Evolutionary conservation across 495 filamentous ascomycete genomes (phyloP).

Genomic region (Physcia stellaris): DNA sequence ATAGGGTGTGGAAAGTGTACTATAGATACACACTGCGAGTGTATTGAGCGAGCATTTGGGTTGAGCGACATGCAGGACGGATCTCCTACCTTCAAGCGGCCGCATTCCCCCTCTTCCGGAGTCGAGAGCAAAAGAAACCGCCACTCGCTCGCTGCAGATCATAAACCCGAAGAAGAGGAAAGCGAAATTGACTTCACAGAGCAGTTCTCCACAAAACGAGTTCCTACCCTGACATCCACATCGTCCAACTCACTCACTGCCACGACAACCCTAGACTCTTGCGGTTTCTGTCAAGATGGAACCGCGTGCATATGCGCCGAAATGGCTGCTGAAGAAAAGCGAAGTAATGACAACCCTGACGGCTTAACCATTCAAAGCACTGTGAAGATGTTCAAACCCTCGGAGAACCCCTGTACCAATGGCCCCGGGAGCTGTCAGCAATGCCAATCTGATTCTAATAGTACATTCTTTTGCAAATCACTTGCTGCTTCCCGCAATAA

Average conservation of each 20-base stretch:
- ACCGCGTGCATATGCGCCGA: conserved; percentile 78
- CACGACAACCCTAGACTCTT: conserved; percentile 42
- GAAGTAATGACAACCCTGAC: conserved; percentile 10
- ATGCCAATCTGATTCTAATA: conserved; percentile 62
- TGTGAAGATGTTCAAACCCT: conserved; percentile 44
- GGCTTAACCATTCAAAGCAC: background rate
- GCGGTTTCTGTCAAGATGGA: conserved; percentile 79
- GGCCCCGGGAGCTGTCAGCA: conserved; percentile 71
- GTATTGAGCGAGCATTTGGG: conserved; percentile 51
- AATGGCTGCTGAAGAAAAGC: conserved; percentile 35
- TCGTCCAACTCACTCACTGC: conserved; percentile 18
- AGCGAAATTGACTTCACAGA: conserved; percentile 66
- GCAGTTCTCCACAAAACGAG: conserved; percentile 40
- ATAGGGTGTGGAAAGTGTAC: conserved; percentile 54
- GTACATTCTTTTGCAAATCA: conserved; percentile 75
- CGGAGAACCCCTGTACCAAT: conserved; percentile 44
- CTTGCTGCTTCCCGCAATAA: conserved; percentile 47
- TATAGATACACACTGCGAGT: conserved; percentile 44
- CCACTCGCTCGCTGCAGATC: conserved; percentile 26
- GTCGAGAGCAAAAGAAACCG: conserved; percentile 23
- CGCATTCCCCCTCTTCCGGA: conserved; percentile 19
- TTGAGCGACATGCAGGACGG: conserved; percentile 8
- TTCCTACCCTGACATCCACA: conserved; percentile 16
- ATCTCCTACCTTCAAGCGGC: conserved; percentile 17
- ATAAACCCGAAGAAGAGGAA: conserved; percentile 29